phyloP scores from a whole-genome alignment of 208 protist genomes.

The Crithidia brevicula region DNA sequence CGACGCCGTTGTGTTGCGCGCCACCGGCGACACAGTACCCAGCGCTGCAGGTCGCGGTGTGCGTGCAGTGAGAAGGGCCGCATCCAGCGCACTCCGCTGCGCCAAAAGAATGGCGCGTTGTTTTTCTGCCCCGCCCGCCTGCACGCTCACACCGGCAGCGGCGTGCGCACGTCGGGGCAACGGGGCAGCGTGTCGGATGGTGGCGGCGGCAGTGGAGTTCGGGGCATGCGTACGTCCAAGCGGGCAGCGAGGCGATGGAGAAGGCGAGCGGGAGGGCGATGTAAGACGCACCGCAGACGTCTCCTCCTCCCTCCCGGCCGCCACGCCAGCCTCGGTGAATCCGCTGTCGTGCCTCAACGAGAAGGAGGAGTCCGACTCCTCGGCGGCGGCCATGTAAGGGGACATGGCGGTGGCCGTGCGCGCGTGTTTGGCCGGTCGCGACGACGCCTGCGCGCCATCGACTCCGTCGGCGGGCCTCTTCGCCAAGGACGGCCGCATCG shows the following conservation, averaged over 20 bases:
- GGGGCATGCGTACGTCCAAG: too few relatives aligned
- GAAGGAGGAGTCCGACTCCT: constrained; percentile 26
- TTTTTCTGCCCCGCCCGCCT: too few relatives aligned
- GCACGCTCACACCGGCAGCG: neutral
- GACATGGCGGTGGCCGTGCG: constrained; percentile 13
- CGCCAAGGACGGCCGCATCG: neutral
- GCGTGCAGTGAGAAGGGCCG: constrained; percentile 2
- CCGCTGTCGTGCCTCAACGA: constrained; percentile 17
- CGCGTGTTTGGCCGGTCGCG: neutral
- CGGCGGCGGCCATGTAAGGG: constrained; percentile 13
- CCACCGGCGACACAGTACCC: neutral
- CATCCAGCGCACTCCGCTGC: constrained; percentile 8
- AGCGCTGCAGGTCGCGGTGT: constrained; percentile 4
- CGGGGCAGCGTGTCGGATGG: neutral
- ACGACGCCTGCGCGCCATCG: neutral
- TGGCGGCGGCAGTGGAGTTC: neutral
- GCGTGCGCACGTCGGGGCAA: neutral
- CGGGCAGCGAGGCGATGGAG: constrained; percentile 23
- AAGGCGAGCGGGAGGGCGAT: neutral
- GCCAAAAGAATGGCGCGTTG: neutral
- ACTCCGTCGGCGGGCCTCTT: neutral
- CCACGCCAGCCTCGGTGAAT: neutral
- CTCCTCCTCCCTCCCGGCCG: neutral
- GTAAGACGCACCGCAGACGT: neutral
- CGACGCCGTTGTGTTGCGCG: neutral